These are phyloP conservation scores for Golubevia pallescens DNA, from an alignment of 1,284 basidiomycete genomes.

Conservation along the genomic window DNA sequence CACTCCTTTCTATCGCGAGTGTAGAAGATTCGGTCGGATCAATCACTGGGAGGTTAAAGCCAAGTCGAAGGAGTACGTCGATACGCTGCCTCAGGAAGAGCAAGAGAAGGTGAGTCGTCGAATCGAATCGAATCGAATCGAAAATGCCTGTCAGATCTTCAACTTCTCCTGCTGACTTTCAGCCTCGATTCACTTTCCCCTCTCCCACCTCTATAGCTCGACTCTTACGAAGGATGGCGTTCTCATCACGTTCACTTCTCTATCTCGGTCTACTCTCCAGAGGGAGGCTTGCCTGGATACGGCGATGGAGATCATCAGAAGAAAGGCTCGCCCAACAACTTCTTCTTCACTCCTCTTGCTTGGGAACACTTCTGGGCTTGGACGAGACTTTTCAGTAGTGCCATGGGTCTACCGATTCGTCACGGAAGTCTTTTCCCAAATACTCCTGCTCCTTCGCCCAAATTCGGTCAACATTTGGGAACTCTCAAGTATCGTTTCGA, in stretches of 20 bases:
- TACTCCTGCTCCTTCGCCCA: constrained; percentile 77
- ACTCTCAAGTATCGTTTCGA: constrained; percentile 91
- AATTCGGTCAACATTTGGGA: constrained; percentile 85
- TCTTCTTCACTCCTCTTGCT: constrained; percentile 85
- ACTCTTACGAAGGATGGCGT: constrained; percentile 87
- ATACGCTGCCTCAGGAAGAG: constrained; percentile 42
- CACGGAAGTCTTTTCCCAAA: constrained; percentile 82
- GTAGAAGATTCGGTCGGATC: constrained; percentile 80
- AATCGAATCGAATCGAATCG: background rate
- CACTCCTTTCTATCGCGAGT: constrained; percentile 77
- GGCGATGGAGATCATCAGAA: constrained; percentile 23
- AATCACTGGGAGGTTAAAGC: constrained; percentile 83
- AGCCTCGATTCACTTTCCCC: constrained; percentile 3
- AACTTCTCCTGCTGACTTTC: too few relatives aligned
- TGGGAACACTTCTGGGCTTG: constrained; percentile 92
- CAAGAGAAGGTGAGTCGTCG: constrained; percentile 68
- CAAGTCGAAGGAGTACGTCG: constrained; percentile 68
- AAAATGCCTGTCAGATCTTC: background rate
- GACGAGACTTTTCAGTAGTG: constrained; percentile 84
- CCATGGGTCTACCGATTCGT: constrained; percentile 81
- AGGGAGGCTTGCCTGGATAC: constrained; percentile 48
- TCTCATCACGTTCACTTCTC: constrained; percentile 95
- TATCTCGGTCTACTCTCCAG: constrained; percentile 76
- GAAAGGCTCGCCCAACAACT: constrained; percentile 69
- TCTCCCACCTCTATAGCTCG: constrained; percentile 55